Percentiles rank a stretch among this genome's conserved stretches.
Evolutionary conservation across 805 yeast genomes (phyloP).

Genomic region (Lipomyces mesembrius): DNA sequence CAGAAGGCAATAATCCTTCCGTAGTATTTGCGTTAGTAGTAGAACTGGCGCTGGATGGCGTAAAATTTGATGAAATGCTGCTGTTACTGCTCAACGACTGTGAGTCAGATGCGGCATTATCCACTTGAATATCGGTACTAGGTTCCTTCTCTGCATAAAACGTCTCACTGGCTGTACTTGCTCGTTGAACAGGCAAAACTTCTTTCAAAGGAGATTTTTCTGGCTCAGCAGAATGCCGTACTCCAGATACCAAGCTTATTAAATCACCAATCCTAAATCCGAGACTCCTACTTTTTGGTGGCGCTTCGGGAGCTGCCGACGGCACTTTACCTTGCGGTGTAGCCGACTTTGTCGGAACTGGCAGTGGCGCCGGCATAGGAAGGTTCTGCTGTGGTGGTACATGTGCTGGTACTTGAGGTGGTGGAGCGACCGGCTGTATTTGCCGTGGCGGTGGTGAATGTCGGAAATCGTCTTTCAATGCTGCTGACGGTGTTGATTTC

Average conservation of each 20-base stretch:
- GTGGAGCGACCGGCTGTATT: not conserved
- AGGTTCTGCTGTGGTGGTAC: not conserved
- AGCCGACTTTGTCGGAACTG: not conserved
- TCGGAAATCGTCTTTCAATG: not conserved
- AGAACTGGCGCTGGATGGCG: not conserved
- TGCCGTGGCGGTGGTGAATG: not conserved
- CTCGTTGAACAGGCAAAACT: not conserved
- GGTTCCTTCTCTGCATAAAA: not conserved
- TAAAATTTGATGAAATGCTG: not conserved
- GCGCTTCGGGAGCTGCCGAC: not conserved
- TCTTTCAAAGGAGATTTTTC: not conserved
- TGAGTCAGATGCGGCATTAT: not conserved
- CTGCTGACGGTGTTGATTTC: not conserved
- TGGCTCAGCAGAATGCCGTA: not conserved
- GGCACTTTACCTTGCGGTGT: not conserved
- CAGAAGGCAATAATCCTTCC: constrained; percentile 4
- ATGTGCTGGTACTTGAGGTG: not conserved
- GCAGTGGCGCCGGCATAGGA: not conserved
- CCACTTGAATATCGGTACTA: not conserved
- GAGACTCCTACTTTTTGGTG: not conserved
- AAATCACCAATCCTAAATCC: constrained; percentile 1
- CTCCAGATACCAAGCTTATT: not conserved
- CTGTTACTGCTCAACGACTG: constrained; percentile 1
- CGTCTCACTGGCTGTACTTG: not conserved
- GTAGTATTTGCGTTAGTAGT: not conserved